Conservation (phyloP, 108 stramenopile genomes). For the Cyclotella distinguenda region DNA sequence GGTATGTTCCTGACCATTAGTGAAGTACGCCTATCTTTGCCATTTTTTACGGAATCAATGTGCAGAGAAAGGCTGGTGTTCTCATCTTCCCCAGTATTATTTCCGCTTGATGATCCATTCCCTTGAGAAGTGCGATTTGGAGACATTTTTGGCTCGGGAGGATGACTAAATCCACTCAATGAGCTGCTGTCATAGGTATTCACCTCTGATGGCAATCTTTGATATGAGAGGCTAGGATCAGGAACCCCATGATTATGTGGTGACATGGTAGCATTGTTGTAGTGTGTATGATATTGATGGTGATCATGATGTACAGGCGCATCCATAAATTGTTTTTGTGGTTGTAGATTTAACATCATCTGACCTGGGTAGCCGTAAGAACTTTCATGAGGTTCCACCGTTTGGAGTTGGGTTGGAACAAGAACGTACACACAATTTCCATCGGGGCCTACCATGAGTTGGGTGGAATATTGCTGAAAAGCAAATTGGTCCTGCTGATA, state of each 20-base stretch:
- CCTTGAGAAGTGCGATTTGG: slow-evolving; percentile 23
- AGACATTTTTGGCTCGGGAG: slow-evolving; percentile 5
- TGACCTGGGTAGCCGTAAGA: slow-evolving; percentile 32
- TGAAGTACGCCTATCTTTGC: slow-evolving; percentile 91
- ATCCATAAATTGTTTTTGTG: slow-evolving; percentile 45
- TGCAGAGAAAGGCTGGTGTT: slow-evolving; percentile 55
- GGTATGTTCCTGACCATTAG: slow-evolving; percentile 99
- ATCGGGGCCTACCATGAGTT: slow-evolving; percentile 73
- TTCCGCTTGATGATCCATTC: slow-evolving; percentile 23
- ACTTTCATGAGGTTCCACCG: slow-evolving; percentile 20
- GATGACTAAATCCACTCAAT: slow-evolving; percentile 36
- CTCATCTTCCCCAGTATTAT: slow-evolving; percentile 36
- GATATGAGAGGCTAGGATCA: slow-evolving; percentile 23
- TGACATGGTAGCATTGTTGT: slow-evolving; percentile 23
- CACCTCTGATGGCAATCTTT: slow-evolving; percentile 32
- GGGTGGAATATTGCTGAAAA: slow-evolving; percentile 33
- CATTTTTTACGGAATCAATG: slow-evolving; percentile 70
- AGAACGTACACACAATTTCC: slow-evolving; percentile 72
- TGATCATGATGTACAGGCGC: slow-evolving; percentile 15
- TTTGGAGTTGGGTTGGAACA: slow-evolving; percentile 49
- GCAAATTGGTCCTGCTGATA: slow-evolving; percentile 24
- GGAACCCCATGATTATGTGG: slow-evolving; percentile 7
- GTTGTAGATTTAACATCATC: slow-evolving; percentile 43
- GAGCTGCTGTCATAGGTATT: slow-evolving; percentile 33
- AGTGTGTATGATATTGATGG: slow-evolving; percentile 43